Evolutionary conservation across 768 basidiomycete genomes (phyloP).

Genomic region (Lactarius hatsudake): DNA sequence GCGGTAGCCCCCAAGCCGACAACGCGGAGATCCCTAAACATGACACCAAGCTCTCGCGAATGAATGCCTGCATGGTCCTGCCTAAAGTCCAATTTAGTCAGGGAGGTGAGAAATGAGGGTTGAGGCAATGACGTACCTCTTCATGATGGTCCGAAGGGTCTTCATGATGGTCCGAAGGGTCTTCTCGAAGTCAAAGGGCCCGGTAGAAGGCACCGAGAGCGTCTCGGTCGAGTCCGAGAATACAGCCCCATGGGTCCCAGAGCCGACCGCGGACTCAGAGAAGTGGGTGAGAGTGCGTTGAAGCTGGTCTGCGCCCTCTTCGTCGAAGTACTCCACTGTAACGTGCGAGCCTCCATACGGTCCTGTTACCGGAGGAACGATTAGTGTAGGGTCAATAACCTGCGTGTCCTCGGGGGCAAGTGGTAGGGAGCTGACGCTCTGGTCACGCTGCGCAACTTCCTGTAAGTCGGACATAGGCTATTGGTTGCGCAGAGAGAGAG

Average conservation of each 20-base stretch:
- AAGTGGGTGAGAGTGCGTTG: constrained; percentile 37
- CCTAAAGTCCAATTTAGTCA: constrained; percentile 33
- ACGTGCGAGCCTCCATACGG: constrained; percentile 29
- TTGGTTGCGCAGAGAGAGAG: background rate
- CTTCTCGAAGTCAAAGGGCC: constrained; percentile 35
- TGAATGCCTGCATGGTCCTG: constrained; percentile 47
- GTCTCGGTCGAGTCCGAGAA: constrained; percentile 27
- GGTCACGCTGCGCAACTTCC: background rate
- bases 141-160: constrained; percentile 29
- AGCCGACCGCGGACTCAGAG: background rate
- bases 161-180: constrained; percentile 30
- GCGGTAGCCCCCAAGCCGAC: constrained; percentile 56
- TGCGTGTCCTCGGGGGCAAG: background rate
- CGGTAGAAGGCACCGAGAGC: constrained; percentile 26
- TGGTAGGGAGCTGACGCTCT: constrained; percentile 11
- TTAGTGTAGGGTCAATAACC: background rate
- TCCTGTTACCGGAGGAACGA: background rate
- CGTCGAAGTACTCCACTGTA: constrained; percentile 52
- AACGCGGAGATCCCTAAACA: constrained; percentile 57
- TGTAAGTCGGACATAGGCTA: constrained; percentile 7
- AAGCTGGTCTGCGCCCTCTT: constrained; percentile 44
- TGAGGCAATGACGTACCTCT: constrained; percentile 23
- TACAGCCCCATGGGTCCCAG: no score
- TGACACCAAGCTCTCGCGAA: constrained; percentile 55
- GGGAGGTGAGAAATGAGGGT: background rate